Percentiles rank a stretch among this genome's conserved stretches.
Evolutionary conservation across 1,284 basidiomycete genomes (phyloP).

Genomic region (Phellopilus nigrolimitatus): DNA sequence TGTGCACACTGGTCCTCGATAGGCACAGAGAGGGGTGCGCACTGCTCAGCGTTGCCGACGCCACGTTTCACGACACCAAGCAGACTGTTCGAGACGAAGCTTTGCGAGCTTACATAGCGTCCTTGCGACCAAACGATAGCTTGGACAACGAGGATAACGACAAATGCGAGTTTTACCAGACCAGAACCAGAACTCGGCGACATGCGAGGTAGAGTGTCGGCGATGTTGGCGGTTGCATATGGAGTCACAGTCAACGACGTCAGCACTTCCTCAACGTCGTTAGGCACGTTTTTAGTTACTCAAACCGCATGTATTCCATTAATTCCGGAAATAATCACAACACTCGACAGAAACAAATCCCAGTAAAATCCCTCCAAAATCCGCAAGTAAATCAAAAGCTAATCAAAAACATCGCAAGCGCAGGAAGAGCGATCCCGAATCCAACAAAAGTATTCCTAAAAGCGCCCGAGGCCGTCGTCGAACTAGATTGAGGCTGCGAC

Average conservation of each 20-base stretch:
- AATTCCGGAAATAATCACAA: neutral
- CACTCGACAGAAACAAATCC: neutral
- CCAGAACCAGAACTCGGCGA: neutral
- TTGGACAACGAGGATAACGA: conserved; percentile 46
- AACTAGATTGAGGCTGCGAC: neutral
- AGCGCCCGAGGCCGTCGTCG: neutral
- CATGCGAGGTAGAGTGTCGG: neutral
- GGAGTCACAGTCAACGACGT: neutral
- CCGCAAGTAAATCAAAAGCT: neutral
- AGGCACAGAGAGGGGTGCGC: conserved; percentile 53
- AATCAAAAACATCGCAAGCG: neutral
- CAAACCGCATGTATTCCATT: neutral
- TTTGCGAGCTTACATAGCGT: conserved; percentile 35
- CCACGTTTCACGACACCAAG: conserved; percentile 8
- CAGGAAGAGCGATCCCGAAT: neutral
- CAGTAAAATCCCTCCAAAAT: neutral
- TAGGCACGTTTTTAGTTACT: neutral
- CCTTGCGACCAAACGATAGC: conserved; percentile 62
- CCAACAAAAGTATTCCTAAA: neutral
- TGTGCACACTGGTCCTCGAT: conserved; percentile 58
- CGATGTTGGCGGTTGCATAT: neutral
- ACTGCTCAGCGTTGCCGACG: conserved; percentile 36
- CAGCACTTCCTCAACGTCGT: neutral
- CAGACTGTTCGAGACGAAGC: neutral
- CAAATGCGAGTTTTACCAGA: conserved; percentile 38